Conservation (phyloP, 2,329 filamentous ascomycete species). For the Xylariaceae sp. region DNA sequence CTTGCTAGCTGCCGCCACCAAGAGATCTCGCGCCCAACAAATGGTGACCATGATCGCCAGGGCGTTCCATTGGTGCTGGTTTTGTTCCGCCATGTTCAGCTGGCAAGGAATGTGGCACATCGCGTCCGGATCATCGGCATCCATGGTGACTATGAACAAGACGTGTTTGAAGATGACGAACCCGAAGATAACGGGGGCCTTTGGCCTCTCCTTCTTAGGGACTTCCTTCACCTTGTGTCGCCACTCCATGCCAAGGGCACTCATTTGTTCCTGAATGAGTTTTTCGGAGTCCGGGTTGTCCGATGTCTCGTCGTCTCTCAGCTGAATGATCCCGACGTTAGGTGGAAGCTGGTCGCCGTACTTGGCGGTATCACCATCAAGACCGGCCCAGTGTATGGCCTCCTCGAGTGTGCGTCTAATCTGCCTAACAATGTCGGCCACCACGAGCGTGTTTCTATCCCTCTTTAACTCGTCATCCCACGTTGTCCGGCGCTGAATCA, state of each 20-base stretch:
- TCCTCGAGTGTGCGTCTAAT: slow-evolving; percentile 24
- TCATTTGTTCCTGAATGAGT: slow-evolving; percentile 28
- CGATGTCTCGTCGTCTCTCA: slow-evolving; percentile 9
- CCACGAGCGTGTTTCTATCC: slow-evolving; percentile 3
- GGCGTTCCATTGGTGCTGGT: slow-evolving; percentile 39
- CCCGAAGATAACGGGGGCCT: slow-evolving; percentile 34
- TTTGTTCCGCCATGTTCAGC: slow-evolving; percentile 35
- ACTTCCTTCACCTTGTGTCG: slow-evolving; percentile 5
- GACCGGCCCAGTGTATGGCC: slow-evolving; percentile 32
- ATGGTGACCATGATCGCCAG: slow-evolving; percentile 38
- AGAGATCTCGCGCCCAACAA: slow-evolving; percentile 38
- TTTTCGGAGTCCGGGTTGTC: slow-evolving; percentile 20
- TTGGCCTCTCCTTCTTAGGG: slow-evolving; percentile 10
- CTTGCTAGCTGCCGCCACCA: slow-evolving; percentile 17
- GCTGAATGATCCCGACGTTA: slow-evolving; percentile 31
- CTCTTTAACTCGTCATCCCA: background rate
- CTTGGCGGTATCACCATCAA: slow-evolving; percentile 29
- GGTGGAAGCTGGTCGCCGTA: slow-evolving; percentile 24
- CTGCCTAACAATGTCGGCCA: slow-evolving; percentile 26
- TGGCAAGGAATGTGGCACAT: slow-evolving; percentile 32
- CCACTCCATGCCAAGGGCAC: slow-evolving; percentile 27
- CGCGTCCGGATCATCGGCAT: slow-evolving; percentile 31
- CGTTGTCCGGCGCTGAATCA: background rate
- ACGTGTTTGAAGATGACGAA: slow-evolving; percentile 38
- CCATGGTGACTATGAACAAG: slow-evolving; percentile 36